Base-by-base conservation (phyloP, 768 basidiomycete genomes). In the Lactarius sp. region DNA sequence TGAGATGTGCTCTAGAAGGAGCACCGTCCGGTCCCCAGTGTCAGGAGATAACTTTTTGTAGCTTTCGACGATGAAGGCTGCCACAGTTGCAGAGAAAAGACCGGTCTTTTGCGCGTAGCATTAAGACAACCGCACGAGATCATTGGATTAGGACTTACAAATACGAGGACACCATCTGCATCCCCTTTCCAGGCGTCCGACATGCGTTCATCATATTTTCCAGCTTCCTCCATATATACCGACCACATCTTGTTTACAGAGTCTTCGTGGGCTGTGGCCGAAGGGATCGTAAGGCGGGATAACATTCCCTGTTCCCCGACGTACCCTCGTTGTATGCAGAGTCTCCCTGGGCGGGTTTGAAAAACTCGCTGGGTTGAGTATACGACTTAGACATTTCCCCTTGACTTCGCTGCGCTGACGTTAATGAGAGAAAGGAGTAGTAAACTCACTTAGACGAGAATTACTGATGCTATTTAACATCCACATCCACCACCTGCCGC, bases 31-130 rank as follows among this genome's bases (percentile, higher is more conserved):
- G 20, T 58, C 20, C 31, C 47, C 49, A 9, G 64, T 22, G 39
- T 68, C 61, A 6, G 52, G 41, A 10, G 64, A 64, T 20, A 71
- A 42, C n/a, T 39, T 52, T 39, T 68, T 54, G 41, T 63, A 69
- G 27, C 70, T 67, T 42, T 66, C 60, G 20, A 71, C 39, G 41
- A 70, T 46, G 44, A 70, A 67, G 18, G 63, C 49, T 0, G 69
- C 66, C 2, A 68, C 59, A 8, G 62, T 64, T 2, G 61, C 60
- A 7, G 71, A 69, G 57, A 71, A 70, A 0, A 71, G 51, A 36
- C 65, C 70, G 1, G 71, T 63, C 71, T 71, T 31, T 8, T 8
- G 14, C 33, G 3, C 7, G 8, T 3, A 13, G 34, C 27, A 51
- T 3, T n/a, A 37, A 7, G 34, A 42, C n/a, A 4, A 47, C 14